phyloP scores from a whole-genome alignment of 2,329 filamentous ascomycete species.

The Pyrenophora teres region DNA sequence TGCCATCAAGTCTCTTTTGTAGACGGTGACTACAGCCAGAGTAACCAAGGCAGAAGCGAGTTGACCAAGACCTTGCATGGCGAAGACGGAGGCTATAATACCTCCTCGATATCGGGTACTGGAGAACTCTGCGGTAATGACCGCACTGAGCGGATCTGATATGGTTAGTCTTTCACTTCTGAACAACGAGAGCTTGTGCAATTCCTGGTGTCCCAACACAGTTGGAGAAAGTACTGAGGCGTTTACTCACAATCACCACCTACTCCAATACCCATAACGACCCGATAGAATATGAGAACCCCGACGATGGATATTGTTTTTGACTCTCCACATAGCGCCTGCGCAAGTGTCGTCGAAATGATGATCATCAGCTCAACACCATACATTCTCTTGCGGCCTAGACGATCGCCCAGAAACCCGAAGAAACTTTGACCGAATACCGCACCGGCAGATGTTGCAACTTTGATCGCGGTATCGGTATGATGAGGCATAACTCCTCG shows the following conservation, averaged over 20 bases:
- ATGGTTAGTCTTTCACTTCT: conserved; percentile 1
- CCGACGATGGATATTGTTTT: conserved; percentile 44
- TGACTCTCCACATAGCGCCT: conserved; percentile 45
- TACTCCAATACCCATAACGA: conserved; percentile 48
- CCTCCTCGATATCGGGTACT: conserved; percentile 84
- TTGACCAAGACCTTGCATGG: conserved; percentile 85
- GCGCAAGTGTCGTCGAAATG: conserved; percentile 47
- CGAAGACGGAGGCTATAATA: conserved; percentile 86
- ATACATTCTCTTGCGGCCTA: conserved; percentile 84
- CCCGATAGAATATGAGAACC: conserved; percentile 49
- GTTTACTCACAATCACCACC: conserved; percentile 32
- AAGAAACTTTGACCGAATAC: conserved; percentile 83
- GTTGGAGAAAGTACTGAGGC: conserved; percentile 39
- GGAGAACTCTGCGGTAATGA: conserved; percentile 87
- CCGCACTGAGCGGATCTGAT: conserved; percentile 71
- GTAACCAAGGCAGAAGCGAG: conserved; percentile 75
- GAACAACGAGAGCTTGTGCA: no score
- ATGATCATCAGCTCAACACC: conserved; percentile 56
- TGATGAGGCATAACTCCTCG: conserved; percentile 61
- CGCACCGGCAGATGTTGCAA: conserved; percentile 80
- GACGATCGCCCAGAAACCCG: conserved; percentile 68
- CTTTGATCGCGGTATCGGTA: conserved; percentile 82
- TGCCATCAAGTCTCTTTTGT: conserved; percentile 65
- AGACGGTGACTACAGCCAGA: conserved; percentile 72
- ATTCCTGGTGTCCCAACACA: no score